Conservation (phyloP, 352 stramenopile genomes). For the Globisporangium lucens region DNA sequence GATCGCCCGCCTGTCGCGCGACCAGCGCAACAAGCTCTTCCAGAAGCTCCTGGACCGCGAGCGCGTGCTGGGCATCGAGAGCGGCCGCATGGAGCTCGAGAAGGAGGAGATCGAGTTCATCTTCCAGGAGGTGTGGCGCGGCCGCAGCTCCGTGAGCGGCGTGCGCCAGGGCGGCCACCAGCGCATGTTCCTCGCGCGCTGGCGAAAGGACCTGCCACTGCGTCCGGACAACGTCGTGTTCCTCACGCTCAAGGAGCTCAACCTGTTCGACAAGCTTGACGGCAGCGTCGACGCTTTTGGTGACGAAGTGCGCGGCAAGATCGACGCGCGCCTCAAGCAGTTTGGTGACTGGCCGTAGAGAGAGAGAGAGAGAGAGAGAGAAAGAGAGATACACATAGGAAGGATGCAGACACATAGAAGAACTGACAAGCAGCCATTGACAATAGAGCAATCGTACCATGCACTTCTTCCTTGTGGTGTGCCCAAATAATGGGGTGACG, state of each 20-base stretch:
- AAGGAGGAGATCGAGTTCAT: constrained; percentile 89
- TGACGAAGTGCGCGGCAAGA: constrained; percentile 54
- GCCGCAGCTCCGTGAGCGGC: constrained; percentile 66
- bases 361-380: constrained; percentile 1
- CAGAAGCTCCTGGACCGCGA: constrained; percentile 82
- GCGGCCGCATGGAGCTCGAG: constrained; percentile 59
- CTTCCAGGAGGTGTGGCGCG: constrained; percentile 83
- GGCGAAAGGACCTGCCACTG: constrained; percentile 62
- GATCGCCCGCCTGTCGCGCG: constrained; percentile 65
- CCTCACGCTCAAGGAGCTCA: constrained; percentile 78
- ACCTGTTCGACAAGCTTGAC: constrained; percentile 39
- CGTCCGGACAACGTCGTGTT: constrained; percentile 86
- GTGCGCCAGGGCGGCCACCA: constrained; percentile 71
- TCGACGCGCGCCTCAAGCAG: constrained; percentile 58
- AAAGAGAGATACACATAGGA: not conserved
- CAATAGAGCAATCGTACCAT: not conserved
- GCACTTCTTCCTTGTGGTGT: not conserved
- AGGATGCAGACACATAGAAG: not conserved
- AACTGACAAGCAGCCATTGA: constrained; percentile 9
- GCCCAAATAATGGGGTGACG: not conserved
- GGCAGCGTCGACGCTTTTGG: constrained; percentile 65
- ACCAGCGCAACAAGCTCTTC: constrained; percentile 85
- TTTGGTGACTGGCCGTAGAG: constrained; percentile 52
- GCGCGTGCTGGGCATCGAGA: constrained; percentile 51
- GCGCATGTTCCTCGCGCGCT: constrained; percentile 82